Conservation (phyloP, 139 green algal genomes). For the Gonium pectorale region DNA sequence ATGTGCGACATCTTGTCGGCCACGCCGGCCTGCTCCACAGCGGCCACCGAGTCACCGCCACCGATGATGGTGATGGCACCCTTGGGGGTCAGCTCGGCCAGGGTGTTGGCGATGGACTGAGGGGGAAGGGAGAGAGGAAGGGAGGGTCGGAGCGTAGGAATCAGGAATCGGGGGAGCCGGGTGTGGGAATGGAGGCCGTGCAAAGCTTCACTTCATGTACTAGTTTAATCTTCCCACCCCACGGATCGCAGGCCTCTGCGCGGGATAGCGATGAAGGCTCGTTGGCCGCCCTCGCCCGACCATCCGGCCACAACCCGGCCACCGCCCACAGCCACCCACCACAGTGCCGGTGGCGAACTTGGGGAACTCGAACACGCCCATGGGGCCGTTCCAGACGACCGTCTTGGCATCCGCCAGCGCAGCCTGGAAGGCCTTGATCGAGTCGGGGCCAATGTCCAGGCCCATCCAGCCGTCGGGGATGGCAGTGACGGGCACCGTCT, state of each 20-base stretch:
- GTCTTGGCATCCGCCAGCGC: constrained; percentile 93
- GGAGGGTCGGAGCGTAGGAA: no score
- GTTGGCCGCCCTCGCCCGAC: no score
- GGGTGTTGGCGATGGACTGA: constrained; percentile 87
- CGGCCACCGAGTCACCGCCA: constrained; percentile 97
- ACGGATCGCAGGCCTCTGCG: no score
- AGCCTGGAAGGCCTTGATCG: constrained; percentile 86
- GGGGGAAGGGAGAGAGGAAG: neutral
- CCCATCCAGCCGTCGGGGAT: constrained; percentile 99
- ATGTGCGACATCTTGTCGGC: constrained; percentile 93
- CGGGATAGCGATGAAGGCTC: no score
- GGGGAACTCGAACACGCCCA: constrained; percentile 98
- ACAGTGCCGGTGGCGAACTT: constrained; percentile 94
- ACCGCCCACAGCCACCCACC: constrained; percentile 26
- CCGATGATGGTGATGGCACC: constrained; percentile 97
- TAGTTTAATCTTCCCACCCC: no score
- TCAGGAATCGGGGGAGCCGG: no score
- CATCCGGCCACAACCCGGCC: no score
- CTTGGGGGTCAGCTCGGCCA: constrained; percentile 87
- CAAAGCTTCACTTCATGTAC: no score
- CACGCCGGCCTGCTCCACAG: constrained; percentile 97
- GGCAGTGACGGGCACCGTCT: constrained; percentile 73
- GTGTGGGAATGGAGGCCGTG: no score
- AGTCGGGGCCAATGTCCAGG: constrained; percentile 96
- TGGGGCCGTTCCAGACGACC: constrained; percentile 98